Conservation (phyloP, 306 rosid species). For the Macrotyloma uniflorum region DNA sequence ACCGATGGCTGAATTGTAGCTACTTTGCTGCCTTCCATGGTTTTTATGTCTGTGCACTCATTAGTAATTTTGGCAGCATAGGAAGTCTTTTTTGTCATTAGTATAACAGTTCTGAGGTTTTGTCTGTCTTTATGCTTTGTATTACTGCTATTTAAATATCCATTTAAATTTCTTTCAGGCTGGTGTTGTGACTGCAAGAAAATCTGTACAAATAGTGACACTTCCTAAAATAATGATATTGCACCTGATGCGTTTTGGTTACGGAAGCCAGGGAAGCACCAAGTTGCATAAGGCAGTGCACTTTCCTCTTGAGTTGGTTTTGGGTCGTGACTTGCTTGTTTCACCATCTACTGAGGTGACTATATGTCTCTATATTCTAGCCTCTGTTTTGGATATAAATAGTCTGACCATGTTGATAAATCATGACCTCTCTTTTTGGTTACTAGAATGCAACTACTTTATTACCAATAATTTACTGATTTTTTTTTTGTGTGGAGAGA, state of each 20-base stretch:
- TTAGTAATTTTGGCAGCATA: not conserved
- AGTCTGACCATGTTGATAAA: slow-evolving; percentile 16
- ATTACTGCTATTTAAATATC: slow-evolving; percentile 6
- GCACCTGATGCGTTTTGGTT: slow-evolving; percentile 92
- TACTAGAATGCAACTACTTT: not conserved
- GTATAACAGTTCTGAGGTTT: not conserved
- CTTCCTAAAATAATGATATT: slow-evolving; percentile 90
- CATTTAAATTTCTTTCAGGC: slow-evolving; percentile 54
- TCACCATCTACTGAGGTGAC: slow-evolving; percentile 71
- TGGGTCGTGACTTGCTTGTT: slow-evolving; percentile 79
- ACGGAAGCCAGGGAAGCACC: slow-evolving; percentile 98
- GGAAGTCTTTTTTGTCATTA: not conserved
- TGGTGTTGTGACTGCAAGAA: slow-evolving; percentile 80
- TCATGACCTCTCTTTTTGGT: not conserved
- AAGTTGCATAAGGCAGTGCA: slow-evolving; percentile 84
- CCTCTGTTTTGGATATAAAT: slow-evolving; percentile 11
- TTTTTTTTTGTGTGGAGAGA: not conserved
- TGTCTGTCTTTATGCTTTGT: slow-evolving; percentile 4
- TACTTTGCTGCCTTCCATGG: not conserved
- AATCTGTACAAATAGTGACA: slow-evolving; percentile 68
- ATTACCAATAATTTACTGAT: not conserved
- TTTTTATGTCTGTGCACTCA: not conserved
- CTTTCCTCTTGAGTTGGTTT: slow-evolving; percentile 77
- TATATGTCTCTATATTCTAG: not conserved
- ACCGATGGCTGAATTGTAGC: not conserved